A percentile compares a stretch with the other conserved stretches of the same genome.
Conservation (phyloP, 2,329 filamentous ascomycete species). For the Diaporthe australafricana region DNA sequence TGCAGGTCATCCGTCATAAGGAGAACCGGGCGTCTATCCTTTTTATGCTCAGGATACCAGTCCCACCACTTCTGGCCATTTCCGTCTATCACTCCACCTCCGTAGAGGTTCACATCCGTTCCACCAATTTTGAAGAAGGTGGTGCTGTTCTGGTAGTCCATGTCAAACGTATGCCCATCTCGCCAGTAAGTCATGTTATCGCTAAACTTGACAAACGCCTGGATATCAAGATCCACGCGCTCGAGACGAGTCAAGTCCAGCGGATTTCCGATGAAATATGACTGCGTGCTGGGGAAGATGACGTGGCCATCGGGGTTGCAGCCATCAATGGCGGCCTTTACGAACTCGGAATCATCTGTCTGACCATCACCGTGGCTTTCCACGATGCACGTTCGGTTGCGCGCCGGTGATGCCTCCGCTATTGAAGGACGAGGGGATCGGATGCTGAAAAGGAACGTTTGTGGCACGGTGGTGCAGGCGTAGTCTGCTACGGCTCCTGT, state of each 20-base stretch:
- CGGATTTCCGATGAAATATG: conserved; percentile 71
- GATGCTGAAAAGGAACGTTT: conserved; percentile 16
- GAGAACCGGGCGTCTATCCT: conserved; percentile 70
- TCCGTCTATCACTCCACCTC: conserved; percentile 66
- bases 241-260: conserved; percentile 72
- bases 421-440: conserved; percentile 13
- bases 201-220: conserved; percentile 64
- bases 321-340: conserved; percentile 61
- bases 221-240: conserved; percentile 64
- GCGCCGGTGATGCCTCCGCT: neutral
- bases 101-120: conserved; percentile 74
- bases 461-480: conserved; percentile 2
- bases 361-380: conserved; percentile 62
- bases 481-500: neutral
- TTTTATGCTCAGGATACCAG: conserved; percentile 66
- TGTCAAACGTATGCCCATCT: conserved; percentile 69
- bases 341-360: conserved; percentile 46
- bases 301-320: conserved; percentile 72
- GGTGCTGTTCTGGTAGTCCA: conserved; percentile 73
- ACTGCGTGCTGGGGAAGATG: conserved; percentile 63
- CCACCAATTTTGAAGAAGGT: conserved; percentile 77
- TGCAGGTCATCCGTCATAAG: conserved; percentile 70
- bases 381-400: conserved; percentile 54
- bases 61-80: conserved; percentile 76
- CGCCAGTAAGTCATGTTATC: conserved; percentile 75